Conservation (phyloP, 2,329 filamentous ascomycete genomes). For the Arthrobotrys sphaeroides region DNA sequence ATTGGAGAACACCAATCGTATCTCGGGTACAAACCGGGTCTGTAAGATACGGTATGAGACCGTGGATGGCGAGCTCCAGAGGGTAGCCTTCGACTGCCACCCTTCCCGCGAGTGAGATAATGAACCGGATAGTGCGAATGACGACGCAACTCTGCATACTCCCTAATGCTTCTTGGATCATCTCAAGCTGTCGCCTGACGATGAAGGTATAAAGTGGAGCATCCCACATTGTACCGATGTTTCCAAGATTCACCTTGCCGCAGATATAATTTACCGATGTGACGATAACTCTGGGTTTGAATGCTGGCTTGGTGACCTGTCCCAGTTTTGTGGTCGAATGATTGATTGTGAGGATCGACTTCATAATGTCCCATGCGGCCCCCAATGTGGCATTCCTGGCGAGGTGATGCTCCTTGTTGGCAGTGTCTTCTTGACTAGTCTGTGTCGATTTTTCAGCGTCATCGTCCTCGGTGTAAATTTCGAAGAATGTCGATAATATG, state of each 20-base stretch:
- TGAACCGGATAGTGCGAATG: constrained; percentile 82
- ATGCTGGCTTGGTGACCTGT: constrained; percentile 84
- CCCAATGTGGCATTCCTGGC: constrained; percentile 32
- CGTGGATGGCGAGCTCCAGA: constrained; percentile 87
- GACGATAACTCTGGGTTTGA: constrained; percentile 78
- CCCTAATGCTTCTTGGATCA: constrained; percentile 82
- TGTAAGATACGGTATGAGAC: constrained; percentile 78
- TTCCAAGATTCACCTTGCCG: constrained; percentile 60
- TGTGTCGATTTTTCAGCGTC: constrained; percentile 60
- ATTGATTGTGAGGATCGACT: constrained; percentile 74
- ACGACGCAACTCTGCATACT: constrained; percentile 87
- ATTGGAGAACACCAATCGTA: constrained; percentile 84
- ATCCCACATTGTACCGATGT: constrained; percentile 67
- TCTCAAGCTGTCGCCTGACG: constrained; percentile 79
- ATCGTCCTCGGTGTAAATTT: constrained; percentile 66
- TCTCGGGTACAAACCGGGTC: constrained; percentile 91
- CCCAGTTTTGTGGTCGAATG: constrained; percentile 74
- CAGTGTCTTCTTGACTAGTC: constrained; percentile 73
- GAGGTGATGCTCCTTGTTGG: constrained; percentile 60
- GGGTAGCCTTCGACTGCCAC: constrained; percentile 81
- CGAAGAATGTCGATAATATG: constrained; percentile 79
- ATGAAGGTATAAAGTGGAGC: constrained; percentile 76
- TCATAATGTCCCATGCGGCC: constrained; percentile 69
- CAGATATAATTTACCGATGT: constrained; percentile 82
- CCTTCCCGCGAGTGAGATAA: constrained; percentile 79